Evolutionary conservation across 2,329 filamentous ascomycete species (phyloP).

Genomic region (Berkeleyomyces rouxiae): DNA sequence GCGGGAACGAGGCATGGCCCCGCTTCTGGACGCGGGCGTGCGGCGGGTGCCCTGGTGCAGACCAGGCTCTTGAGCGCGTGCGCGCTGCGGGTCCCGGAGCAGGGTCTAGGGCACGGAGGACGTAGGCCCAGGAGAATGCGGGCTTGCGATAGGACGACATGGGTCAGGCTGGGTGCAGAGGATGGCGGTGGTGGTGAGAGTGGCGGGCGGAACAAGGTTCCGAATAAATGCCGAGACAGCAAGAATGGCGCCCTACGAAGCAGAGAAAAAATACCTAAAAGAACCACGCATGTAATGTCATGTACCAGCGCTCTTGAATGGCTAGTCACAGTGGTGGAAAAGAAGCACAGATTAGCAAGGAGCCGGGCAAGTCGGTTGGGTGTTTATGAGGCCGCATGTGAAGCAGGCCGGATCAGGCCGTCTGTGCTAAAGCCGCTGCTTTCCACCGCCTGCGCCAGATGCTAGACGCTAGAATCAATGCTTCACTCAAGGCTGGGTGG

Average conservation of each 20-base stretch:
- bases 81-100: not conserved
- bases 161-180: not conserved
- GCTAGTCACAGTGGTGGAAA: not conserved
- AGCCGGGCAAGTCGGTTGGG: not conserved
- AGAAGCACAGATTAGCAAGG: not conserved
- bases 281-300: not conserved
- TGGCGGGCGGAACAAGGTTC: too few relatives aligned
- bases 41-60: not conserved
- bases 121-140: not conserved
- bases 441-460: not conserved
- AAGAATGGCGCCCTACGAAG: not conserved
- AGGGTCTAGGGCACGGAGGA: not conserved
- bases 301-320: not conserved
- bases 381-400: not conserved
- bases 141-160: not conserved
- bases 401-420: not conserved
- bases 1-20: slow-evolving; percentile 5
- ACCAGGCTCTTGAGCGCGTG: not conserved
- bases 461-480: too few relatives aligned
- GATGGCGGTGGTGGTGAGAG: not conserved
- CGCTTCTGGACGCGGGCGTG: not conserved
- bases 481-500: not conserved
- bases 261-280: not conserved
- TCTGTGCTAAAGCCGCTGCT: not conserved
- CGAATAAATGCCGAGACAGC: not conserved